A percentile compares a stretch with the other conserved stretches of the same genome.
These are phyloP conservation scores for Fistulinella prunicolor DNA, from an alignment of 768 basidiomycete genomes.

Conservation along the genomic window DNA sequence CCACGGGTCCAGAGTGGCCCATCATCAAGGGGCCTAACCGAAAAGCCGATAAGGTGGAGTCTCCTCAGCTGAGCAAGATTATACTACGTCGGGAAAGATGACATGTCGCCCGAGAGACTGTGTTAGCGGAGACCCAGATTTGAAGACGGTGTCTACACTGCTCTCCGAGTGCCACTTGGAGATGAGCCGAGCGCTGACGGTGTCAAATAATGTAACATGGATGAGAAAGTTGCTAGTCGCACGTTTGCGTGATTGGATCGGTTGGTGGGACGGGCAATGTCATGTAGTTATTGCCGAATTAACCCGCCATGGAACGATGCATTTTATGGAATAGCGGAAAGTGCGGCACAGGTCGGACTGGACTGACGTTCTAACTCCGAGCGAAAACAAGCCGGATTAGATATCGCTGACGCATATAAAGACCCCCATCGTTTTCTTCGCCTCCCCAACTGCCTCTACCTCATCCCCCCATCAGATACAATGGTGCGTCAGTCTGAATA, in stretches of 20 bases:
- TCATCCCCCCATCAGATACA: constrained; percentile 12
- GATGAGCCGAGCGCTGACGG: too few relatives aligned
- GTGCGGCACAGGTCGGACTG: constrained; percentile 14
- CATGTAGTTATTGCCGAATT: constrained; percentile 5
- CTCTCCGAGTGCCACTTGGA: too few relatives aligned
- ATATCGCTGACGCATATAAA: constrained; percentile 27
- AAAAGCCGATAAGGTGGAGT: too few relatives aligned
- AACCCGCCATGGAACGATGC: constrained; percentile 2
- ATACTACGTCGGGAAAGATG: too few relatives aligned
- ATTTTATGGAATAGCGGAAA: neutral
- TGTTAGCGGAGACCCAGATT: too few relatives aligned
- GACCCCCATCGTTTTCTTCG: constrained; percentile 2
- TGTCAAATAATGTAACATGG: too few relatives aligned
- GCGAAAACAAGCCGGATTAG: constrained; percentile 24
- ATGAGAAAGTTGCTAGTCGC: too few relatives aligned
- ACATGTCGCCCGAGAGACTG: too few relatives aligned
- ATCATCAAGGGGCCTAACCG: too few relatives aligned
- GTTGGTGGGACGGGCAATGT: constrained; percentile 10
- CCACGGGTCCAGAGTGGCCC: too few relatives aligned
- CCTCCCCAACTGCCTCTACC: constrained; percentile 2
- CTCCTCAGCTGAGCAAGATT: too few relatives aligned
- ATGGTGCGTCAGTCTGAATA: constrained; percentile 22
- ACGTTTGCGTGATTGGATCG: constrained; percentile 8
- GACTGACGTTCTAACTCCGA: constrained; percentile 26
- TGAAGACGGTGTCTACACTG: too few relatives aligned